These are phyloP conservation scores for Alnus rubra DNA, from an alignment of 306 rosid species.

Conservation along the genomic window DNA sequence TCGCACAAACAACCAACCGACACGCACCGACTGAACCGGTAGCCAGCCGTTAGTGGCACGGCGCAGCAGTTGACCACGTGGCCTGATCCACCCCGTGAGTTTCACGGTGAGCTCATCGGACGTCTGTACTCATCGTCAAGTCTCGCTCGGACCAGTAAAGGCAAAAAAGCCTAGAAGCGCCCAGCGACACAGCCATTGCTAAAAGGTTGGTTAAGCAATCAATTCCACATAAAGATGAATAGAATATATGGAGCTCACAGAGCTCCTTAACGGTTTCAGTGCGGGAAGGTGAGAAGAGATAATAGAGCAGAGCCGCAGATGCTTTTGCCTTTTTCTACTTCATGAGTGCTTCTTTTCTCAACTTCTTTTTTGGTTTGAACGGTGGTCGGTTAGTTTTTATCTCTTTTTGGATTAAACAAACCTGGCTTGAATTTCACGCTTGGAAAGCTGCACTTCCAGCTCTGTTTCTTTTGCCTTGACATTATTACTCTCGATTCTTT, in stretches of 20 bases:
- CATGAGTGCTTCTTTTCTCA: conserved; percentile 15
- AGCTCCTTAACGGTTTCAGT: conserved; percentile 23
- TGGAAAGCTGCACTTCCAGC: conserved; percentile 31
- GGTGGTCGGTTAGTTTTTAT: conserved; percentile 45
- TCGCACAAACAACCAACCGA: conserved; percentile 16
- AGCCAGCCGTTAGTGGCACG: conserved; percentile 27
- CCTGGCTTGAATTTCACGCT: conserved; percentile 62
- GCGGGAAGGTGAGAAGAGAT: conserved; percentile 39
- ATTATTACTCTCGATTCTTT: neutral
- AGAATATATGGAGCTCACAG: neutral
- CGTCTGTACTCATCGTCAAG: conserved; percentile 23
- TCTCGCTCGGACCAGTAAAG: conserved; percentile 3
- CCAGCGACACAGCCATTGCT: conserved; percentile 15
- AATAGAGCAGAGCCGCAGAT: neutral
- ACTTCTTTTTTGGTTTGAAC: conserved; percentile 42
- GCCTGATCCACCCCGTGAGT: conserved; percentile 26
- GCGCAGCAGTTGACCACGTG: conserved; percentile 35
- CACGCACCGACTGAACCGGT: conserved; percentile 37
- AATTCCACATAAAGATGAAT: conserved; percentile 14
- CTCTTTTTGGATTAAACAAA: conserved; percentile 26
- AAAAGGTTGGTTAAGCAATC: conserved; percentile 22
- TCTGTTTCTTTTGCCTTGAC: conserved; percentile 25
- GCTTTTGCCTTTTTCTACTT: conserved; percentile 30
- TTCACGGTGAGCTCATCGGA: conserved; percentile 13
- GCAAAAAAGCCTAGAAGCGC: neutral